These are phyloP conservation scores for Ceratocystis lukuohia DNA, from an alignment of 2,329 filamentous ascomycete species.

Conservation along the genomic window DNA sequence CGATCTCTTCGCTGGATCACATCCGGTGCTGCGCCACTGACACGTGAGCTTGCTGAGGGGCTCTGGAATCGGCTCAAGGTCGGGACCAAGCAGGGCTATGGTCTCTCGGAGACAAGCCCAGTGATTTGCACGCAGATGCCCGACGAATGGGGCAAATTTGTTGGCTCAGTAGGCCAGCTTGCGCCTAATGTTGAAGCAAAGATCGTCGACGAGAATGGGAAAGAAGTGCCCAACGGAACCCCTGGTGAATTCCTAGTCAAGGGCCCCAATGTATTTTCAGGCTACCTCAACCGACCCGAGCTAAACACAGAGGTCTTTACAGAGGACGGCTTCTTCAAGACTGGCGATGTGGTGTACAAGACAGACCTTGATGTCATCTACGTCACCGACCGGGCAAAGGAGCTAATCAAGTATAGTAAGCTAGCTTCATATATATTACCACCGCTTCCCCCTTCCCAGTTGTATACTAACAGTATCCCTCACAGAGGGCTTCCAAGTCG, in stretches of 20 bases:
- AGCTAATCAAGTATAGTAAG: conserved; percentile 43
- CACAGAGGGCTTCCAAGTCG: conserved; percentile 52
- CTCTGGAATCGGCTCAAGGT: conserved; percentile 62
- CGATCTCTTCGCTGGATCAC: conserved; percentile 70
- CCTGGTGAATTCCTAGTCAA: conserved; percentile 62
- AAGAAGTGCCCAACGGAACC: conserved; percentile 41
- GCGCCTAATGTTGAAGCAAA: conserved; percentile 69
- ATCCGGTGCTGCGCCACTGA: conserved; percentile 75
- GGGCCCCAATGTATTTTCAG: conserved; percentile 68
- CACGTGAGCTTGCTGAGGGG: conserved; percentile 61
- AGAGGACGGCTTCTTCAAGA: conserved; percentile 74
- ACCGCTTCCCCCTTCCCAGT: background rate
- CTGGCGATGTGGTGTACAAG: conserved; percentile 72
- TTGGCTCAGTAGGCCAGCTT: conserved; percentile 67
- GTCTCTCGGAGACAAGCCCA: conserved; percentile 74
- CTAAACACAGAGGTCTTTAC: conserved; percentile 60
- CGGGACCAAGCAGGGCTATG: conserved; percentile 85
- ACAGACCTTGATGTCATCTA: conserved; percentile 70
- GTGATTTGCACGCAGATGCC: conserved; percentile 61
- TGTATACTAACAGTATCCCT: conserved; percentile 27
- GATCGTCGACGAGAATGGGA: conserved; percentile 53
- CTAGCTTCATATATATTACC: conserved; percentile 10
- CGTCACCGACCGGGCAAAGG: conserved; percentile 77
- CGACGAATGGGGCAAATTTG: conserved; percentile 60
- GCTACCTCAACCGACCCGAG: conserved; percentile 62